Percentiles rank a stretch among this genome's conserved stretches.
These are phyloP conservation scores for Schizophyllum amplum DNA, from an alignment of 1,284 basidiomycete genomes.

Conservation along the genomic window DNA sequence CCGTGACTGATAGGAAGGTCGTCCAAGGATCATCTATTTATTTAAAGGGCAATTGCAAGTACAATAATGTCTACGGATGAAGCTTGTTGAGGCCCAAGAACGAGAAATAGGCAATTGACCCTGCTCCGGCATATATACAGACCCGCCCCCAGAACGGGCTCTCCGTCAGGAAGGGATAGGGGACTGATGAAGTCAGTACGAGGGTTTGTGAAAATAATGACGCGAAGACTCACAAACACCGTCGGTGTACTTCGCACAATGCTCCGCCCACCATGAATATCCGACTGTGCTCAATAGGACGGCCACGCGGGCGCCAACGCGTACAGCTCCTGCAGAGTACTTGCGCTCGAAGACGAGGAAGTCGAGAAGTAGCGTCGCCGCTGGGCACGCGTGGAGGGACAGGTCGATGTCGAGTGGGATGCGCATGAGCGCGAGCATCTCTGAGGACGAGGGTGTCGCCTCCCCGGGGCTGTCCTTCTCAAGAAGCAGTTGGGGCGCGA, in stretches of 20 bases:
- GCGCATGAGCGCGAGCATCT: slow-evolving; percentile 28
- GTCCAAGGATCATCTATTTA: too few relatives aligned
- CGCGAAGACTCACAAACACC: slow-evolving; percentile 46
- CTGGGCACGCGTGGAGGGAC: slow-evolving; percentile 60
- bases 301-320: slow-evolving; percentile 36
- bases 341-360: slow-evolving; percentile 63
- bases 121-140: slow-evolving; percentile 38
- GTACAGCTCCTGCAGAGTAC: slow-evolving; percentile 41
- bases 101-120: slow-evolving; percentile 43
- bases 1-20: too few relatives aligned
- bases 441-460: not conserved
- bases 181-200: slow-evolving; percentile 36
- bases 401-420: slow-evolving; percentile 62
- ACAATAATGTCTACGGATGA: too few relatives aligned
- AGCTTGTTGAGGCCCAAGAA: slow-evolving; percentile 50
- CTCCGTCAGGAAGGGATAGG: slow-evolving; percentile 74
- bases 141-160: slow-evolving; percentile 32
- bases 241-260: slow-evolving; percentile 54
- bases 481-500: slow-evolving; percentile 48
- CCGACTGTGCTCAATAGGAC: slow-evolving; percentile 35
- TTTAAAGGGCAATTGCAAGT: too few relatives aligned
- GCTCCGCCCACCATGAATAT: slow-evolving; percentile 65
- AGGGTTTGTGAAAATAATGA: slow-evolving; percentile 1
- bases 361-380: slow-evolving; percentile 52
- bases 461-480: slow-evolving; percentile 7